Evolutionary conservation across 495 filamentous ascomycete species (phyloP), one percentile per base, ranked within the genome.

Genomic region (Penicillium antarcticum): DNA sequence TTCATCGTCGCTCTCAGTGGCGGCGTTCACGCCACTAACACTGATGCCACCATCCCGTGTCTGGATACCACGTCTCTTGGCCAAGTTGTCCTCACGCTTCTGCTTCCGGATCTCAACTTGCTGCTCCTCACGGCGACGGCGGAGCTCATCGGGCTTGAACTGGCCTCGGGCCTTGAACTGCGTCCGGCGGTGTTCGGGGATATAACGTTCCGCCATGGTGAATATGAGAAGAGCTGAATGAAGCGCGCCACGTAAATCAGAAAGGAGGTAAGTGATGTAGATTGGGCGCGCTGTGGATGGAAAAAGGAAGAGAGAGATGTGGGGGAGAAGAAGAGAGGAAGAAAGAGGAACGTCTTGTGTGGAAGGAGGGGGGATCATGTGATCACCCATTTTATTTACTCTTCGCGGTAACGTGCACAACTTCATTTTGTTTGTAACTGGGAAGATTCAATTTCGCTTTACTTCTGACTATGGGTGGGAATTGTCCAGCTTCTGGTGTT

Each of bases 101-200:
- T 89, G 87, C 79, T 95, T 96, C 54, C 95, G 82, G 64, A 99
- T 97, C 80, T 99, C 95, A 52, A 99, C 95, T 73, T 96, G 92
- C 71, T 95, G 89, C 71, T 99, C 95, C 67, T 99, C 95, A 70
- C 95, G 95, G 70, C 95, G 95, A 66, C 95, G 91, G 65, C 95
- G 90, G 43, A 99, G 86, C 77, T 99, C 95, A 71, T 99, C 95
- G 58, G 91, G 91, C 81, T 95, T 95, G 82, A 99, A 99, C 66
- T 90, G 87, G 69, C 86, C 89, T 80, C 94, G 95, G 52, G 95
- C 95, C 85, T 99, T 99, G 83, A 94, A 99, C 75, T 96, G 92
- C 41, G 87, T 96, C 65, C 95, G 94, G 66, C 95, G 91, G 82
- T 99, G 95, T 76, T 97, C 95, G 67, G 95, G 95, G 68, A 99